A percentile compares a stretch with the other conserved stretches of the same genome.
Conservation (phyloP, 495 filamentous ascomycete genomes). For the Immersiella caudata region DNA sequence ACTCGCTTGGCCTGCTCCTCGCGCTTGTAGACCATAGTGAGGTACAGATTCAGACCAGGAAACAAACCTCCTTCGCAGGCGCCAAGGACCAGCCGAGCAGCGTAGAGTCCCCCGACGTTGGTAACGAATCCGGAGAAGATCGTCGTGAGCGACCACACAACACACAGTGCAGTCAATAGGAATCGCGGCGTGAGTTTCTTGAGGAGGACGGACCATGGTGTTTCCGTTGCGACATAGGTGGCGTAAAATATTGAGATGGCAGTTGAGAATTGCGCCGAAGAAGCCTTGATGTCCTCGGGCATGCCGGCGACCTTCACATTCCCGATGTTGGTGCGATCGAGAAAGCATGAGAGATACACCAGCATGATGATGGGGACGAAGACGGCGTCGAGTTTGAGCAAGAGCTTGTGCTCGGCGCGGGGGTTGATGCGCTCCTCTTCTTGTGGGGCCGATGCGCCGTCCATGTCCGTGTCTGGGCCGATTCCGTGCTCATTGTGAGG, state of each 20-base stretch:
- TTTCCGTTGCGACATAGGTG: slow-evolving; percentile 77
- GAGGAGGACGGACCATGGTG: slow-evolving; percentile 75
- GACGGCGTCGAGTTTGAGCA: slow-evolving; percentile 52
- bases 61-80: slow-evolving; percentile 67
- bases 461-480: slow-evolving; percentile 6
- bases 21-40: slow-evolving; percentile 75
- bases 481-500: not conserved
- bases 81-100: slow-evolving; percentile 58
- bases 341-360: slow-evolving; percentile 62
- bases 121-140: slow-evolving; percentile 57
- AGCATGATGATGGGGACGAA: slow-evolving; percentile 56
- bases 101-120: slow-evolving; percentile 52
- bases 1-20: slow-evolving; percentile 53
- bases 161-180: slow-evolving; percentile 64
- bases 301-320: slow-evolving; percentile 53
- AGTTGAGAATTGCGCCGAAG: slow-evolving; percentile 60
- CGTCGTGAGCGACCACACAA: slow-evolving; percentile 58
- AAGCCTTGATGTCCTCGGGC: slow-evolving; percentile 54
- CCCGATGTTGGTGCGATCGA: slow-evolving; percentile 58
- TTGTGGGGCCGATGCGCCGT: slow-evolving; percentile 6
- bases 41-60: slow-evolving; percentile 79
- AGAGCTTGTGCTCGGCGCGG: slow-evolving; percentile 55
- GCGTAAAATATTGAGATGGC: slow-evolving; percentile 80
- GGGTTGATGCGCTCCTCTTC: slow-evolving; percentile 44
- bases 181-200: slow-evolving; percentile 63